Evolutionary conservation across 495 filamentous ascomycete species (phyloP).

Genomic region (Aspergillus haitiensis): DNA sequence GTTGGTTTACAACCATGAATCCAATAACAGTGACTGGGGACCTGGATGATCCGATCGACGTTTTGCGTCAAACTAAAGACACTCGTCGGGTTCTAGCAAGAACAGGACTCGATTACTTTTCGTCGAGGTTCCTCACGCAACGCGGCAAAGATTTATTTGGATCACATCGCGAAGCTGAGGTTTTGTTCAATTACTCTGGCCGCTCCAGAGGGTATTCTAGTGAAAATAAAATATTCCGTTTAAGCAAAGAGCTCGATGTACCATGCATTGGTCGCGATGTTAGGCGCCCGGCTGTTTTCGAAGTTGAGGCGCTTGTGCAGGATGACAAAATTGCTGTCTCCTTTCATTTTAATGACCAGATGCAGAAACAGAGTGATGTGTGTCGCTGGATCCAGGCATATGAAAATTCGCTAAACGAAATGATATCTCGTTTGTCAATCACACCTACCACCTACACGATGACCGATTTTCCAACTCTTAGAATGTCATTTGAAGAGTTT

Average conservation of each 20-base stretch:
- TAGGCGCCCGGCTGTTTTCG: neutral
- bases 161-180: conserved; percentile 2
- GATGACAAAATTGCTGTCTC: neutral
- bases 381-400: neutral
- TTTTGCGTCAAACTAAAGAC: conserved; percentile 13
- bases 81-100: conserved; percentile 15
- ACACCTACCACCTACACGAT: neutral
- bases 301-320: neutral
- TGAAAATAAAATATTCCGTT: neutral
- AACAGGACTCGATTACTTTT: conserved; percentile 33
- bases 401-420: neutral
- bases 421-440: neutral
- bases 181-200: conserved; percentile 15
- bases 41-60: conserved; percentile 10
- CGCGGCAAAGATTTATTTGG: conserved; percentile 1
- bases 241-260: neutral
- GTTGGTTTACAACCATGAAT: conserved; percentile 50
- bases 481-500: conserved; percentile 5
- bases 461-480: conserved; percentile 1
- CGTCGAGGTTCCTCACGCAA: conserved; percentile 13
- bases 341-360: conserved; percentile 1
- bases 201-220: neutral
- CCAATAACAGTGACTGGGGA: conserved; percentile 21
- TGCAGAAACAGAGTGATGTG: neutral
- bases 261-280: neutral